These are phyloP conservation scores for Physcomitrium patens DNA, from an alignment of 225 moss, liverwort and hornwort genomes.

Conservation along the genomic window DNA sequence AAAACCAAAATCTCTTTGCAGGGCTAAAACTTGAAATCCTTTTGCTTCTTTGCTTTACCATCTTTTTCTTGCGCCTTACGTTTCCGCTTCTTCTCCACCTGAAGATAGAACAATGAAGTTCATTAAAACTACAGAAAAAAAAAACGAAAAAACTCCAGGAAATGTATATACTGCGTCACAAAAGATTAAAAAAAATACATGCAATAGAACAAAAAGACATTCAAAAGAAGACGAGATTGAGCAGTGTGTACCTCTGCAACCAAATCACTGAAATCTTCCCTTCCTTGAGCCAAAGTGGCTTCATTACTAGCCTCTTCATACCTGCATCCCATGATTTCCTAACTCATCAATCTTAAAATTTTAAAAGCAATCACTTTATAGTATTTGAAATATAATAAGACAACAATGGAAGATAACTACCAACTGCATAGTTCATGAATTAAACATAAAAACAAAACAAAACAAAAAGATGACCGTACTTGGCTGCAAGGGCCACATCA, in stretches of 20 bases:
- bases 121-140: not conserved
- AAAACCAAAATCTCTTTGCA: conserved; percentile 19
- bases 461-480: conserved; percentile 53
- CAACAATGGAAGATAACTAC: not conserved
- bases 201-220: conserved; percentile 1
- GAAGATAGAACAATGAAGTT: conserved; percentile 26
- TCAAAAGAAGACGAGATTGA: conserved; percentile 4
- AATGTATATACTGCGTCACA: conserved; percentile 2
- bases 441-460: not conserved
- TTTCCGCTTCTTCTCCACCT: conserved; percentile 97
- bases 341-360: conserved; percentile 3
- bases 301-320: conserved; percentile 98
- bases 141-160: not conserved
- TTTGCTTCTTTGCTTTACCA: conserved; percentile 92
- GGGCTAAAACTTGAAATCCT: conserved; percentile 93
- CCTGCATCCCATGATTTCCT: conserved; percentile 48
- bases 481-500: conserved; percentile 96
- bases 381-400: not conserved
- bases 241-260: conserved; percentile 80
- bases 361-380: conserved; percentile 5
- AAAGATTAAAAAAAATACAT: not conserved
- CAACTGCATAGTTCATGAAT: not conserved
- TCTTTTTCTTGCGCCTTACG: conserved; percentile 98
- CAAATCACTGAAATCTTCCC: conserved; percentile 97
- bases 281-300: conserved; percentile 81